Evolutionary conservation across 177 flowering plant genomes (phyloP), one percentile per base, ranked within the genome.

Genomic region (Vitis hybrid): DNA sequence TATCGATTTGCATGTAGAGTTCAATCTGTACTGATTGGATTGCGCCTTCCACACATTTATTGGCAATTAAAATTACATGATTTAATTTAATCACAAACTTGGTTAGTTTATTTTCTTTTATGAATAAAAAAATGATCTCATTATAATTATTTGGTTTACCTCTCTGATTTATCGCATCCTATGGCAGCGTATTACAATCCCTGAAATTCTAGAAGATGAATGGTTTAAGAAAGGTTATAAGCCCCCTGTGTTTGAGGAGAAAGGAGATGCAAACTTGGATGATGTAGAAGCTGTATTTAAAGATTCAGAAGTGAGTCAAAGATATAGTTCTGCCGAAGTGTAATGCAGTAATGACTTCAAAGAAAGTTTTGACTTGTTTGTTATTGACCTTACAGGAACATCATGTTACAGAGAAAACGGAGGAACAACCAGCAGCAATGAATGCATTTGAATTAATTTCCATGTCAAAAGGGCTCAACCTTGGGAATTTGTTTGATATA

Each of bases 371-470:
- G 21, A 18, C 49, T 50, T 62, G 1, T 46, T 19, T 59, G 40
- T 59, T 74, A 30, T 64, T 82, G 72, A 60, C 59, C 48, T 30
- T 77, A 78, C 85, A 95, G 99, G 94, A 93, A 65, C 78, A 86
- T 78, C 95, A 84, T 72, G 97, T 92, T 56, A 87, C 84, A 48
- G 99, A 96, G 79, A 90, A 80, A 81, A 88, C 66, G 72, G 94
- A 90, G 83, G 89, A 89, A 62, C 87, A 88, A 70, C 99, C 99
- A 19, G 73, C 85, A 55, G 85, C 97, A 46, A 96, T 96, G 97
- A 96, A 96, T 80, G 99, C 99, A 58, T 96, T 96, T 77, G 98
- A 93, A 76, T 80, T 96, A 62, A 96, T 96, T 78, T 88, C 97
- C 67, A 87, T 96, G 97, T 96, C 99, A 15, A 90, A 73, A 73